Base-by-base conservation (phyloP, 2,329 filamentous ascomycete species). In the Fusarium palustre region DNA sequence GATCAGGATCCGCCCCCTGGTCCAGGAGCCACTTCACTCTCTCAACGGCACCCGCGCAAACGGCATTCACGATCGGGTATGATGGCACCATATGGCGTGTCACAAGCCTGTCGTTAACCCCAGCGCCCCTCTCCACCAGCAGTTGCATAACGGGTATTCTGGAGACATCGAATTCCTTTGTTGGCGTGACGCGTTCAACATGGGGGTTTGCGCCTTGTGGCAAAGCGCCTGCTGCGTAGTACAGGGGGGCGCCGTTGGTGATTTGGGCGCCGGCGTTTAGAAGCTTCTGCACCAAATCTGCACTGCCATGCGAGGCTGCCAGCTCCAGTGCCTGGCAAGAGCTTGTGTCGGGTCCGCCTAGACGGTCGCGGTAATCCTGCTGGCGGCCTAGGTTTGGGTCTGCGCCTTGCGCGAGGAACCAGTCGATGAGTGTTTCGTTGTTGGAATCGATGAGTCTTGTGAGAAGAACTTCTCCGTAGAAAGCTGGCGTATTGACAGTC, bases 401-500 rank as follows among this genome's bases (percentile, higher is more conserved):
- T 25, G 71, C 71, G 3, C 64, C 64, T 4, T 69, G 58, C 10
- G 49, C 38, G 0, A 74, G 64, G n/a, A 74, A 74, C 71, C 71
- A 74, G 11, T 59, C 33, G 8, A 73, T 43, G 4, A 73, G 56
- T 9, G 7, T 4, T 18, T 25, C 39, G 3, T 72, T 49, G 3
- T 55, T 38, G 4, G 12, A 7, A 7, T 18, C n/a, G 3, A 73
- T 48, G 13, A 72, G 25, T 3, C 28, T 38, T 0, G 64, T 64
- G 5, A 73, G 71, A 0, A 72, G 20, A 2, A 65, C 58, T 5
- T 59, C 63, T 7, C 36, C 36, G 36, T 39, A 39, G 12, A 22
- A 39, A 3, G n/a, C 12, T 1, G 60, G 64, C 0, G 46, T 63
- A 7, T 72, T 73, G 1, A 56, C 49, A 0, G 30, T 61, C 71